Percentiles rank a stretch among this genome's conserved stretches.
These are phyloP conservation scores for Glycine latifolia DNA, from an alignment of 306 rosid species.

Conservation along the genomic window DNA sequence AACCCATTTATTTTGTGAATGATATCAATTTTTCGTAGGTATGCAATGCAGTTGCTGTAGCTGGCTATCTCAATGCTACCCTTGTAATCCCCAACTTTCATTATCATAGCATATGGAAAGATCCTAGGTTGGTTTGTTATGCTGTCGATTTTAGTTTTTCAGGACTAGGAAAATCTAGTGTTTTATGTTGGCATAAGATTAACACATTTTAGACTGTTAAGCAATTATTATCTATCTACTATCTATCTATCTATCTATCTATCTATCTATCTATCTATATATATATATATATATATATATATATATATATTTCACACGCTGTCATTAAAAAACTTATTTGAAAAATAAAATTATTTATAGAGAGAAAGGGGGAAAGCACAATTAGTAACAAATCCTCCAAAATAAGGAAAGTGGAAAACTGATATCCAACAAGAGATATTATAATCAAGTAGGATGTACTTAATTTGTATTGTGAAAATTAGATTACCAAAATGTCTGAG, in stretches of 20 bases:
- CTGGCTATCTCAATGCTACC: slow-evolving; percentile 97
- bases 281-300: no score
- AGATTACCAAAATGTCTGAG: not conserved
- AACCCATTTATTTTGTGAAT: slow-evolving; percentile 44
- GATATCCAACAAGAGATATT: slow-evolving; percentile 7
- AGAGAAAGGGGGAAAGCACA: slow-evolving; percentile 1
- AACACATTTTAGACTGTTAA: slow-evolving; percentile 14
- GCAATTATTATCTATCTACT: no score
- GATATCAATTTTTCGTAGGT: slow-evolving; percentile 60
- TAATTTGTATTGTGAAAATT: not conserved
- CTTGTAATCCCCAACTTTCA: slow-evolving; percentile 96
- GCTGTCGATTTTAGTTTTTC: slow-evolving; percentile 28
- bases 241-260: no score
- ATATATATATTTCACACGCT: slow-evolving; percentile 1
- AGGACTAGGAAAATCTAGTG: slow-evolving; percentile 18
- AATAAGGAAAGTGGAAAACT: not conserved
- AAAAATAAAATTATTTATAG: slow-evolving; percentile 10
- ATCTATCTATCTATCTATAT: no score
- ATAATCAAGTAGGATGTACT: slow-evolving; percentile 15
- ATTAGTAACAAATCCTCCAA: slow-evolving; percentile 5
- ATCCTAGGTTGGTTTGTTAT: slow-evolving; percentile 80
- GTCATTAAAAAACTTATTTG: not conserved
- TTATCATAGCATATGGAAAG: slow-evolving; percentile 99
- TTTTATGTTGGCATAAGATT: slow-evolving; percentile 26
- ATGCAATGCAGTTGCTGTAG: slow-evolving; percentile 99